Conservation (phyloP, 2,329 filamentous ascomycete genomes). For the Purpureocillium lavendulum region DNA sequence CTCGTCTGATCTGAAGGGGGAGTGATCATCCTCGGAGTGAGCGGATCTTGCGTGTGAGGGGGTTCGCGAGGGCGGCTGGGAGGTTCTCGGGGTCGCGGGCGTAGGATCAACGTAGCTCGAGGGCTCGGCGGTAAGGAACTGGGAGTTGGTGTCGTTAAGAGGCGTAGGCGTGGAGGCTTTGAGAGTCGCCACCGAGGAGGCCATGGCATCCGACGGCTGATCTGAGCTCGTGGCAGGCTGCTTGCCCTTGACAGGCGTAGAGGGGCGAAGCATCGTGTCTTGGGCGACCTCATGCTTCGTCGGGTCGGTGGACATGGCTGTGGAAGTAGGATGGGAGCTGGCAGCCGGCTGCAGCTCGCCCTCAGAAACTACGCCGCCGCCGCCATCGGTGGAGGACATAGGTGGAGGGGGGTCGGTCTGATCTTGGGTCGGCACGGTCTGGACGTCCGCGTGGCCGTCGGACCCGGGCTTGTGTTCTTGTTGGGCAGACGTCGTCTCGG, state of each 20-base stretch:
- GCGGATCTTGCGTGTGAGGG: constrained; percentile 45
- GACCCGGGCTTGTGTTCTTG: constrained; percentile 3
- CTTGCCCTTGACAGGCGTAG: constrained; percentile 14
- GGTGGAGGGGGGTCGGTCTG: too few relatives aligned
- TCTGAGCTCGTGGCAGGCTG: constrained; percentile 8
- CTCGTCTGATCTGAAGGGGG: constrained; percentile 50
- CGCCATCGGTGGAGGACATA: too few relatives aligned
- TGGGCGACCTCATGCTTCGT: background rate
- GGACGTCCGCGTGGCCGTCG: constrained; percentile 12
- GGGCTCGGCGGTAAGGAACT: constrained; percentile 40
- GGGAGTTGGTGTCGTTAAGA: constrained; percentile 23
- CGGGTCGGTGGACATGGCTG: background rate
- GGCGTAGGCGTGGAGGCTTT: constrained; percentile 34
- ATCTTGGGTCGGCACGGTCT: background rate
- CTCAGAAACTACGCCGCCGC: background rate
- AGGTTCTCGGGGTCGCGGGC: constrained; percentile 45
- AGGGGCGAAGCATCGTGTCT: background rate
- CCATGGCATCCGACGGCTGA: constrained; percentile 23
- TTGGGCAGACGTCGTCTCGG: background rate
- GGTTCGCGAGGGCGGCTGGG: constrained; percentile 50
- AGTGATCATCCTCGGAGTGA: constrained; percentile 29
- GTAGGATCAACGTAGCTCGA: constrained; percentile 48
- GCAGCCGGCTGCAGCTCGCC: too few relatives aligned
- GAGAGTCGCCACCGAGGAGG: constrained; percentile 39
- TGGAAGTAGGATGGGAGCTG: too few relatives aligned